A percentile compares a stretch with the other conserved stretches of the same genome.
phyloP scores from a whole-genome alignment of 2,329 filamentous ascomycete species.

The Camptophora hylomeconis region DNA sequence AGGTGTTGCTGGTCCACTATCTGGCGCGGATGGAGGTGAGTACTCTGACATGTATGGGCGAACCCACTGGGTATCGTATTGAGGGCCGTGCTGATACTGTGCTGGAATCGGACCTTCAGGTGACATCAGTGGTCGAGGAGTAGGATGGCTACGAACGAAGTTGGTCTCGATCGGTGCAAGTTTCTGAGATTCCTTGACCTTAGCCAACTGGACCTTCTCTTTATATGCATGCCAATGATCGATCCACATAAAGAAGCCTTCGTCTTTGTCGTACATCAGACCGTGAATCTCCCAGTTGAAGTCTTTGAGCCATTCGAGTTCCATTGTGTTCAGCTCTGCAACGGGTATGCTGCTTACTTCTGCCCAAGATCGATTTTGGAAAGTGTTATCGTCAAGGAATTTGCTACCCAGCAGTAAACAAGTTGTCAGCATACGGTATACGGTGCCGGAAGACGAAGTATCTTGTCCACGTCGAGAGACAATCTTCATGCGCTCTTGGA shows the following conservation, averaged over 20 bases:
- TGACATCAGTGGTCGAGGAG: constrained; percentile 35
- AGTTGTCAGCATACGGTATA: constrained; percentile 80
- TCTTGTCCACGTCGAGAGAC: constrained; percentile 46
- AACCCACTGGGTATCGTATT: constrained; percentile 39
- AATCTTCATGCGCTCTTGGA: constrained; percentile 70
- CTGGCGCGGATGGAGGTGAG: constrained; percentile 35
- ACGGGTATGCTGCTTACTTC: constrained; percentile 87
- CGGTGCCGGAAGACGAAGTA: constrained; percentile 49
- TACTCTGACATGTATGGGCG: constrained; percentile 37
- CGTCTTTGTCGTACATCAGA: constrained; percentile 62
- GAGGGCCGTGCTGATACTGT: constrained; percentile 35
- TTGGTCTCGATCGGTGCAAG: constrained; percentile 54
- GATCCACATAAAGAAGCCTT: constrained; percentile 53
- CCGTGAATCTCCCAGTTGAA: constrained; percentile 80
- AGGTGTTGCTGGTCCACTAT: constrained; percentile 34
- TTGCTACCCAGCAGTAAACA: constrained; percentile 82
- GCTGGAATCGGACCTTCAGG: constrained; percentile 35
- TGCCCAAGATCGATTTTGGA: constrained; percentile 93
- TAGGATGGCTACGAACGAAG: constrained; percentile 38
- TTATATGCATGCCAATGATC: constrained; percentile 55
- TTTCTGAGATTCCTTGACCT: constrained; percentile 33
- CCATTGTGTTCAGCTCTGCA: constrained; percentile 68
- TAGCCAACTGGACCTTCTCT: constrained; percentile 33
- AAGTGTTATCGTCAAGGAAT: constrained; percentile 92
- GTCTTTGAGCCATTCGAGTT: constrained; percentile 73